Evolutionary conservation across 306 rosid species (phyloP), one percentile per base, ranked within the genome.

Genomic region (Morella rubra): DNA sequence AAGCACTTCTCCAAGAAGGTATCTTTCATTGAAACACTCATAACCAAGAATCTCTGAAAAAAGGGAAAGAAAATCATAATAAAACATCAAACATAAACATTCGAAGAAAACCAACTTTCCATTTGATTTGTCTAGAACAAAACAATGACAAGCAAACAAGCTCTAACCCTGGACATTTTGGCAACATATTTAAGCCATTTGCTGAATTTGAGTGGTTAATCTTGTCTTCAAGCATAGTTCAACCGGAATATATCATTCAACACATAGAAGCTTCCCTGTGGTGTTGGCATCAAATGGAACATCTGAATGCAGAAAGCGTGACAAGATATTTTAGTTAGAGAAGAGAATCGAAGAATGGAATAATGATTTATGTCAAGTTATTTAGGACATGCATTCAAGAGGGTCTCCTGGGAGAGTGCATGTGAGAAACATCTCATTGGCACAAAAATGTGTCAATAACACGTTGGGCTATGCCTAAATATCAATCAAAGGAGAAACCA

Each of bases 281-380:
- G 90, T n/a, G 96, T 89, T 66, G 98, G 98, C 71, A 94, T 91
- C 95, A 94, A 87, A 85, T 94, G 98, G 88, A 94, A 94, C 98
- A 94, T 94, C 98, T 94, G 53, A 11, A 15, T 49, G 58, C 44
- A 72, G n/a, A 86, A 76, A 81, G 59, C 73, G 44, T 22, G 37
- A 60, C 8, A 64, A 65, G 44, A 37, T n/a, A 60, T 52, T 71
- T 52, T 32, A 70, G 73, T 77, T 70, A 61, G 51, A 61, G 16
- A 13, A 37, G 40, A 52, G 24, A 51, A 24, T 1, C 55, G 14
- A 49, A 12, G 53, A 49, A 12, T 0, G 16, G 14, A 49, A 32
- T 2, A 32, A 32, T 32, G 3, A 32, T 32, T 32, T 32, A 32
- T 32, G 37, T 32, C 37, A 32, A 5, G n/a, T n/a, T 27, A 61